These are phyloP conservation scores for Fusarium mexicanum DNA, from an alignment of 2,329 filamentous ascomycete genomes.

Conservation along the genomic window DNA sequence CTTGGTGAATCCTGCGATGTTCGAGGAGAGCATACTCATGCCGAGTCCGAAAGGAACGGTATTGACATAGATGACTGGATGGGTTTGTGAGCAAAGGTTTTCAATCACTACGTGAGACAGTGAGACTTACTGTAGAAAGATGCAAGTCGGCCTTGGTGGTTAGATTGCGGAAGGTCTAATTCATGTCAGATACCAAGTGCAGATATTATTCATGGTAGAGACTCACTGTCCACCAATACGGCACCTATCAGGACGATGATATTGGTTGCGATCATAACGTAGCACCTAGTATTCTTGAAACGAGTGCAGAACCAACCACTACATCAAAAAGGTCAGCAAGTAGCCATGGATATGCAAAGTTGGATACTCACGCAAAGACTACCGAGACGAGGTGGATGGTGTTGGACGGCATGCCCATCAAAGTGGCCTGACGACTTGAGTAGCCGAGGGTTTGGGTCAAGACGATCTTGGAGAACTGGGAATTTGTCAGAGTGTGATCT, in stretches of 20 bases:
- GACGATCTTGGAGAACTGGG: fast-evolving
- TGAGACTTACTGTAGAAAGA: not conserved
- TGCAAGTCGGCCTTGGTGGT: not conserved
- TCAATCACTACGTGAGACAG: no score
- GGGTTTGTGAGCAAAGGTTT: no score
- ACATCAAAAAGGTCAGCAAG: fast-evolving
- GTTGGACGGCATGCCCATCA: not conserved
- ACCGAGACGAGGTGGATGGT: not conserved
- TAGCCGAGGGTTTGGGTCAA: not conserved
- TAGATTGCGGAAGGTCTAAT: not conserved
- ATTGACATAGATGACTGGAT: not conserved
- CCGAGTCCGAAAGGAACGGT: not conserved
- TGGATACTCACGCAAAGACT: not conserved
- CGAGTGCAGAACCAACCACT: not conserved
- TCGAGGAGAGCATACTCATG: not conserved
- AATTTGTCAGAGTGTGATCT: not conserved
- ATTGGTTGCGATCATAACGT: not conserved
- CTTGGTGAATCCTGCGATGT: not conserved
- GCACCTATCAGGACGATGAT: not conserved
- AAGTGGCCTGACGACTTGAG: not conserved
- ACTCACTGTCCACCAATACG: not conserved
- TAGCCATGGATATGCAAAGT: fast-evolving
- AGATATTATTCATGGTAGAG: fast-evolving
- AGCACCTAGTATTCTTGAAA: not conserved
- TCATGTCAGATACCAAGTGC: not conserved